Percentiles rank a stretch among this genome's conserved stretches.
These are phyloP conservation scores for Pisolithus albus DNA, from an alignment of 768 basidiomycete species.

Conservation along the genomic window DNA sequence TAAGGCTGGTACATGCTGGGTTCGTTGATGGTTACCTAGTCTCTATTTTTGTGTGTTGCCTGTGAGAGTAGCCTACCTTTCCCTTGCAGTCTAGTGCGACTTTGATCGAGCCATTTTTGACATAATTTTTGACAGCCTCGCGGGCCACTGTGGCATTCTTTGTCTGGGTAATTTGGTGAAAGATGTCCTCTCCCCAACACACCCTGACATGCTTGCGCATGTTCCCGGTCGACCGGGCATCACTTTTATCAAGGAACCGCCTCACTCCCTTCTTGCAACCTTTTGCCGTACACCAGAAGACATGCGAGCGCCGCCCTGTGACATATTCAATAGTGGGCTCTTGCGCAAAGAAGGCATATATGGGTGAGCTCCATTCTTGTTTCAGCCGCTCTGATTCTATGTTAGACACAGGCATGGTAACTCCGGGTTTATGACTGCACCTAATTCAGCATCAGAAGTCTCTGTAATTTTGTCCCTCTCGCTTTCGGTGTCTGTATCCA, in stretches of 20 bases:
- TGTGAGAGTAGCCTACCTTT: conserved; percentile 16
- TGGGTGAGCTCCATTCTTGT: neutral
- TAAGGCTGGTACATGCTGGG: neutral
- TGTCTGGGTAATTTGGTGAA: neutral
- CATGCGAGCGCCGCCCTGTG: conserved; percentile 8
- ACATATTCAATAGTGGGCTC: neutral
- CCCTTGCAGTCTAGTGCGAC: neutral
- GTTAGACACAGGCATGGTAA: neutral
- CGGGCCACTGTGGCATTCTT: neutral
- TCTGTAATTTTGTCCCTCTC: neutral
- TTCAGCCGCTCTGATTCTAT: neutral
- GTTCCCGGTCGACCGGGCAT: conserved; percentile 25
- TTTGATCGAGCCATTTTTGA: conserved; percentile 12
- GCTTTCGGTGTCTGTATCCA: too few relatives aligned
- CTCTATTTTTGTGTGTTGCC: conserved; percentile 16
- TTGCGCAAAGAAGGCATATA: neutral
- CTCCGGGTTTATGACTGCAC: neutral
- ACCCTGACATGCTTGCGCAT: conserved; percentile 2
- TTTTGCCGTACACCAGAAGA: conserved; percentile 21
- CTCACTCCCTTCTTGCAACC: conserved; percentile 13
- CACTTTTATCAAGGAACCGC: conserved; percentile 18
- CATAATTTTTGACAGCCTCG: neutral
- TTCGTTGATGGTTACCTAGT: neutral
- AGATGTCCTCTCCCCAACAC: neutral
- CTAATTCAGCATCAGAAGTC: neutral